Evolutionary conservation across 1,284 basidiomycete species (phyloP).

Genomic region (Tilletiopsis washingtonensis): DNA sequence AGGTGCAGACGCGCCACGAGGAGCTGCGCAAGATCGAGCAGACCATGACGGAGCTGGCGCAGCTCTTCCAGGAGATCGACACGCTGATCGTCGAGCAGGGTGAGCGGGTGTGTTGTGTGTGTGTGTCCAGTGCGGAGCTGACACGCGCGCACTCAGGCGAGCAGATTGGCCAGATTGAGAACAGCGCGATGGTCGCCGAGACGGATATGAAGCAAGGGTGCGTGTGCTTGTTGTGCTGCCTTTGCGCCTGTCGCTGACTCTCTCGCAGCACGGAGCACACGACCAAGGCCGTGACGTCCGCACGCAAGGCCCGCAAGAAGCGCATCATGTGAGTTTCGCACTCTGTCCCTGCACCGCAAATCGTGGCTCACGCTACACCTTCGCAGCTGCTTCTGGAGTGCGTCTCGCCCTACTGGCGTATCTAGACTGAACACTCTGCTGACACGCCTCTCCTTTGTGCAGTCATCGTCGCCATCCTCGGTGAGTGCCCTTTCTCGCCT

Average conservation of each 20-base stretch:
- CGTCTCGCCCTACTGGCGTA: too few species aligned
- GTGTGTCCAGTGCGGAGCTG: too few species aligned
- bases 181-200: constrained; percentile 35
- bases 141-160: too few species aligned
- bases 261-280: constrained; percentile 55
- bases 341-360: too few species aligned
- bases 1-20: constrained; percentile 83
- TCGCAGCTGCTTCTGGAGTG: background rate
- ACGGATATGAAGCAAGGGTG: constrained; percentile 39
- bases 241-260: too few species aligned
- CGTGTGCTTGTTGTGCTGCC: too few species aligned
- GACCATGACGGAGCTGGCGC: constrained; percentile 77
- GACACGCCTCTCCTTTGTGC: too few species aligned
- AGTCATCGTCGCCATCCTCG: background rate
- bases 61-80: constrained; percentile 68
- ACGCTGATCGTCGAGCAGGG: constrained; percentile 46
- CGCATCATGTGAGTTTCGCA: constrained; percentile 46
- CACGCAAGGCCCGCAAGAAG: constrained; percentile 67
- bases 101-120: too few species aligned
- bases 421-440: too few species aligned
- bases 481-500: too few species aligned
- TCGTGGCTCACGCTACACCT: too few species aligned
- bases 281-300: constrained; percentile 64
- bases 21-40: constrained; percentile 80
- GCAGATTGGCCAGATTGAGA: constrained; percentile 40